These are phyloP conservation scores for Lipomyces japonicus DNA, from an alignment of 805 yeast genomes.

Conservation along the genomic window DNA sequence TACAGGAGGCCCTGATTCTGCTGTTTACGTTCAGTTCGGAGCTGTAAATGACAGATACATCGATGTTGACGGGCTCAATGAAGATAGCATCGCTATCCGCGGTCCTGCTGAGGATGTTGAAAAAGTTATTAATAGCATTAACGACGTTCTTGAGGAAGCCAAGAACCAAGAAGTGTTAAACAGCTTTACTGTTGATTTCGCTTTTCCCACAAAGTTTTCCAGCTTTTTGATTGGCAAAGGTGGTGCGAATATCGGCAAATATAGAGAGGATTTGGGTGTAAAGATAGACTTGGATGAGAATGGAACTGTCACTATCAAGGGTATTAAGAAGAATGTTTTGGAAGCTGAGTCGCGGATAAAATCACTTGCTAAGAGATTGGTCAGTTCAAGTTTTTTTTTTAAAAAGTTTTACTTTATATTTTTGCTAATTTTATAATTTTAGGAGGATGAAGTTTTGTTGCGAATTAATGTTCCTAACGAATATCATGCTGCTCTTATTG, in stretches of 20 bases:
- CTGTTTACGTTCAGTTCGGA: constrained; percentile 36
- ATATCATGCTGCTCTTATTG: constrained; percentile 78
- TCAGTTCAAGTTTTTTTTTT: neutral
- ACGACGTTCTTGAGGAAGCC: constrained; percentile 53
- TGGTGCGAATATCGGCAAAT: constrained; percentile 66
- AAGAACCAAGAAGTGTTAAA: constrained; percentile 48
- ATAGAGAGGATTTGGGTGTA: constrained; percentile 71
- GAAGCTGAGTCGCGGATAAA: constrained; percentile 61
- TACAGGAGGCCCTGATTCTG: constrained; percentile 41
- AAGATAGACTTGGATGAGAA: constrained; percentile 67
- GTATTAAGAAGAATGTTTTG: constrained; percentile 73
- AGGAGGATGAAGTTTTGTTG: constrained; percentile 68
- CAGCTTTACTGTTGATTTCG: constrained; percentile 46
- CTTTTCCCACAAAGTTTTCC: constrained; percentile 63
- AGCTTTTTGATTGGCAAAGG: constrained; percentile 86
- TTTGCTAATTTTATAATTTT: neutral
- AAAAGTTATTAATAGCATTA: constrained; percentile 51
- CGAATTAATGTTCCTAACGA: constrained; percentile 68
- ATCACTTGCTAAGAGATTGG: constrained; percentile 62
- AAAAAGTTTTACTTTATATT: too few relatives aligned
- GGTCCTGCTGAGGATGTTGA: constrained; percentile 67
- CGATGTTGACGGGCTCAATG: constrained; percentile 40
- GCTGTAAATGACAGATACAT: constrained; percentile 32
- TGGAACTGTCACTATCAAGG: constrained; percentile 60
- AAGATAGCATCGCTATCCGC: constrained; percentile 57